Evolutionary conservation across 169 alveolate species (phyloP), one percentile per base, ranked within the genome.

Genomic region (Plasmodium coatneyi): DNA sequence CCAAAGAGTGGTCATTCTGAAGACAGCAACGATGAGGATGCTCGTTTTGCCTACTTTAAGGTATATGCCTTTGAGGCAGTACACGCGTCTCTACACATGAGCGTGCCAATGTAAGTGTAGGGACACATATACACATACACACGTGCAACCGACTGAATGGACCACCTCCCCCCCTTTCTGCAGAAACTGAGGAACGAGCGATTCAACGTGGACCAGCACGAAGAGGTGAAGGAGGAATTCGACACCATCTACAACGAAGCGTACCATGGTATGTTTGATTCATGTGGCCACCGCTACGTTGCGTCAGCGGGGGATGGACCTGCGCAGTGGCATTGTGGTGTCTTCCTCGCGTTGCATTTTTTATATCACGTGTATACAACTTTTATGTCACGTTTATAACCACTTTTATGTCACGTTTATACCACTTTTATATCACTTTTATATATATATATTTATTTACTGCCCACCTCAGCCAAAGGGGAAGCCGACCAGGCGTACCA

Each of bases 1-100:
- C 28, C 70, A 22, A 84, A 87, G 36, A 19, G 34, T 19, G 56
- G 36, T 6, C 28, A 78, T 19, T 78, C 39, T 19, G 49, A 32
- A 5, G 80, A 54, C 10, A 30, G 43, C 10, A 84, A 87, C 30
- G 72, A 79, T 60, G 93, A 87, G 28, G 93, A 87, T 79, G 82
- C 39, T 46, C 71, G 93, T 22, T 87, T 87, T 66, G 93, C 80
- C 49, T 87, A 87, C 52, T 87, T 87, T 71, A 87, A 87, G 90
- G 93, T 87, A 80, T 32, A 2, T 12, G n/a, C n/a, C n/a, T n/a
- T n/a, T n/a, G n/a, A n/a, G n/a, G n/a, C n/a, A n/a, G n/a, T 76
- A 4, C 39, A 10, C 49, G 32, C 25, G 39, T 82, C 34, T 82
- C 41, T 43, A 16, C 14, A 56, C 36, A 14, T 10, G 16, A 9